Base-by-base conservation (phyloP, 2,329 filamentous ascomycete genomes). In the Aureobasidium namibiae region DNA sequence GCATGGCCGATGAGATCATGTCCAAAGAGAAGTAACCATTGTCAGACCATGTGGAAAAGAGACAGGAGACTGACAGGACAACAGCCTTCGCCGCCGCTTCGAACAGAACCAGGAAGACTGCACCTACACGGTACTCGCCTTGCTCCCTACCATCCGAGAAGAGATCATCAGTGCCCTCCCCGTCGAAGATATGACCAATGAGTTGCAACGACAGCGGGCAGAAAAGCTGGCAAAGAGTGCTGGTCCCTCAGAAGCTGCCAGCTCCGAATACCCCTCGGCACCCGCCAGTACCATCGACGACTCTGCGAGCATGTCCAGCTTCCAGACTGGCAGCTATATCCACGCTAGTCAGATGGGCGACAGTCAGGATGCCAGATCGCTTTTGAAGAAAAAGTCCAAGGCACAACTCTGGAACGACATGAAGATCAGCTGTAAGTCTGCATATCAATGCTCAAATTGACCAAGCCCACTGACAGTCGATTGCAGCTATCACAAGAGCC, bases 31-130 rank as follows among this genome's bases (percentile, higher is more conserved):
- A 99, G 92, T 96, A 58, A 44, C 24, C 10, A 44, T 14, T 10
- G 31, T 23, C 14, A 29, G 16, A 2, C 8, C 34, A 16, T 39
- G 21, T 39, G 33, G 33, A 3, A 14, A 21, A 6, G 16, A 18
- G 11, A n/a, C 23, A 49, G 7, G n/a, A 16, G 53, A 38, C 61
- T 53, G 10, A 42, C 10, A 2, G 16, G 13, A 16, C 10, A 18
- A 50, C 67, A 97, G 92, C 74, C 83, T 99, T 62, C 91, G 92
- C 54, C 88, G 94, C 61, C 89, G 94, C 69, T 99, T 99, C 76
- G 90, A 97, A 73, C 94, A 99, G 75, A 99, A 99, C 74, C 94
- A 99, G 72, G 92, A 96, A 72, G 94, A 99, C 75, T 99, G 94
- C 76, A 96, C 92, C 49, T 96, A 95, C 72, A 99, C 94, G 38